These are phyloP conservation scores for Nicotiana otophora DNA, from an alignment of 257 asterid species.

Conservation along the genomic window DNA sequence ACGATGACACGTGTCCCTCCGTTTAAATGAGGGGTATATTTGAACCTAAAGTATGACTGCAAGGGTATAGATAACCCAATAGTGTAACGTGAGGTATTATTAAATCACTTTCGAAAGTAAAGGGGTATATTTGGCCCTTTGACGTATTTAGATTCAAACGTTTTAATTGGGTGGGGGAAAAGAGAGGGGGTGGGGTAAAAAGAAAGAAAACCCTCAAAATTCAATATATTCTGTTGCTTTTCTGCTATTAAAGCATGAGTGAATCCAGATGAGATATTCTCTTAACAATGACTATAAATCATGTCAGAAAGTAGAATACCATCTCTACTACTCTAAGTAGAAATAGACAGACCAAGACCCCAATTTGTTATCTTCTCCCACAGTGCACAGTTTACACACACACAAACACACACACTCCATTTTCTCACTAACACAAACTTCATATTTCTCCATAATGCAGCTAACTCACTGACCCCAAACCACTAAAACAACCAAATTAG, in stretches of 20 bases:
- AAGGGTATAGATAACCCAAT: too few species aligned
- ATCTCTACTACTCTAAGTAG: neutral
- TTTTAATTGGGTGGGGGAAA: too few species aligned
- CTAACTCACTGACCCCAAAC: neutral
- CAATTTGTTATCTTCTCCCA: neutral
- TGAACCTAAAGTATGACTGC: too few species aligned
- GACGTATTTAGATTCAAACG: too few species aligned
- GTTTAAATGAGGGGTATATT: too few species aligned
- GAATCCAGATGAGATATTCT: constrained; percentile 20
- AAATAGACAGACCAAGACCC: neutral
- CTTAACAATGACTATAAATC: constrained; percentile 28
- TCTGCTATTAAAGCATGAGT: constrained; percentile 1
- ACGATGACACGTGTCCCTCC: too few species aligned
- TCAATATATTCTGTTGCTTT: constrained; percentile 9
- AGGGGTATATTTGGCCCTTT: too few species aligned
- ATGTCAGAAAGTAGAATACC: neutral
- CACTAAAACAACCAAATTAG: neutral
- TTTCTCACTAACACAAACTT: neutral
- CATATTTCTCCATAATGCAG: neutral
- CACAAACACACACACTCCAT: neutral
- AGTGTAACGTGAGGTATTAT: too few species aligned
- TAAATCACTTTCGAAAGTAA: too few species aligned
- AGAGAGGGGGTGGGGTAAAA: neutral
- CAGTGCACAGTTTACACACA: neutral
- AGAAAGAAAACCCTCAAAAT: neutral